Base-by-base conservation (phyloP, 805 yeast species). In the Candida hungchunana region DNA sequence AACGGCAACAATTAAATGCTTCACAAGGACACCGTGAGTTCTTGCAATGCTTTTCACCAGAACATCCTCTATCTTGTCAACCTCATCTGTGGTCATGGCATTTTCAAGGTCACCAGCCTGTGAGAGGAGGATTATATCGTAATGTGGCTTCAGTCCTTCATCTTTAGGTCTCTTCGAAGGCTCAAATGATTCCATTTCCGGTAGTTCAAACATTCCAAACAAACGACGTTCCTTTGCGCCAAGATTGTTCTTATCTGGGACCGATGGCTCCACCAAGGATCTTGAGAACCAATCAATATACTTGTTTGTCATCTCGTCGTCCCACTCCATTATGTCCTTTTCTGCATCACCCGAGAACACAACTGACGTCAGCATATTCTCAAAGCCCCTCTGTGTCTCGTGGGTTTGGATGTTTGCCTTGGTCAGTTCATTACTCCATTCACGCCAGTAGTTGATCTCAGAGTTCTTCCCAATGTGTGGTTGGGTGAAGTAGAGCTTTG, bases 211-310 rank as follows among this genome's bases (percentile, higher is more conserved):
- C 1, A 57, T 50, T 13, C 44, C 48, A 19, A 37, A 42, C 5
- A 60, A 28, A 40, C 58, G 46, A 18, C 42, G 48, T 25, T 41
- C 32, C 3, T 50, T 40, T 5, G 53, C 31, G 2, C 43, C 21
- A 2, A 38, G 18, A 4, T 44, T 44, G 3, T 42, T 32, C 3
- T 56, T 56, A 14, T 59, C 56, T 55, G 61, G 46, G 7, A 36
- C 29, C 5, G 45, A 39, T 19, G 26, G 29, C 12, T 17, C 46
- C 3, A 63, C 44, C 11, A 65, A 32, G 25, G 53, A 55, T 8
- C 63, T 63, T 33, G 64, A 58, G 34, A 73, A 64, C 77, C 82
- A 74, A 16, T 67, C 60, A 18, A 78, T 53, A 53, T 77, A 82
- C 18, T 62, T 54, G 4, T 64, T 63, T 3, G 69, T 62, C 37